Evolutionary conservation across 2,329 filamentous ascomycete genomes (phyloP).

Genomic region (Pleoardoris graminearum): DNA sequence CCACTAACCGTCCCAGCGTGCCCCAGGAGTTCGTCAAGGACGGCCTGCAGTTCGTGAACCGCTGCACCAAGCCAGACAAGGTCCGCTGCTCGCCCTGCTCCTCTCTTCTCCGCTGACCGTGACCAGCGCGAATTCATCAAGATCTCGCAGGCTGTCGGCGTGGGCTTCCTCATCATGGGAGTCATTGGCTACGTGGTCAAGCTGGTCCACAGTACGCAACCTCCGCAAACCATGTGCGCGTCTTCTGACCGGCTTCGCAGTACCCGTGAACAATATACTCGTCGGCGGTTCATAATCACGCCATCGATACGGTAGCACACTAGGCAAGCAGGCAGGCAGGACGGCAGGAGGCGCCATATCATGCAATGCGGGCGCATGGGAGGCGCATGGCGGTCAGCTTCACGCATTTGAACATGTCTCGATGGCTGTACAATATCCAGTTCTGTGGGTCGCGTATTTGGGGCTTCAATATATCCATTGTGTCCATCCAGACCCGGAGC

Average conservation of each 20-base stretch:
- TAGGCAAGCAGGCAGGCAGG: neutral
- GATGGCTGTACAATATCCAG: conserved; percentile 1
- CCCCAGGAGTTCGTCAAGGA: conserved; percentile 51
- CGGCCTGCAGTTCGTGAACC: conserved; percentile 54
- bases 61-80: conserved; percentile 51
- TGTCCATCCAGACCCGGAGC: neutral
- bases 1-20: conserved; percentile 37
- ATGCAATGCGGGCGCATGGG: neutral
- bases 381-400: neutral
- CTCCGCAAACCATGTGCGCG: neutral
- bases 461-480: neutral
- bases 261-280: conserved; percentile 59
- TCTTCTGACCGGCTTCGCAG: neutral
- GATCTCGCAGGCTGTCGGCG: conserved; percentile 57
- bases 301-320: neutral
- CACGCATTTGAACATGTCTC: conserved; percentile 2
- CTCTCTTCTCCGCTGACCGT: conserved; percentile 49
- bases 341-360: neutral
- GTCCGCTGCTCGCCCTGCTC: conserved; percentile 16
- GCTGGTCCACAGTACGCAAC: conserved; percentile 50
- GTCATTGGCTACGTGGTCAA: conserved; percentile 58
- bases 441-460: neutral
- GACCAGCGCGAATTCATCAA: conserved; percentile 47
- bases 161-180: conserved; percentile 59
- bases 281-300: conserved; percentile 48